Evolutionary conservation across 2,329 filamentous ascomycete species (phyloP).

Genomic region (Sordariomycetes sp.): DNA sequence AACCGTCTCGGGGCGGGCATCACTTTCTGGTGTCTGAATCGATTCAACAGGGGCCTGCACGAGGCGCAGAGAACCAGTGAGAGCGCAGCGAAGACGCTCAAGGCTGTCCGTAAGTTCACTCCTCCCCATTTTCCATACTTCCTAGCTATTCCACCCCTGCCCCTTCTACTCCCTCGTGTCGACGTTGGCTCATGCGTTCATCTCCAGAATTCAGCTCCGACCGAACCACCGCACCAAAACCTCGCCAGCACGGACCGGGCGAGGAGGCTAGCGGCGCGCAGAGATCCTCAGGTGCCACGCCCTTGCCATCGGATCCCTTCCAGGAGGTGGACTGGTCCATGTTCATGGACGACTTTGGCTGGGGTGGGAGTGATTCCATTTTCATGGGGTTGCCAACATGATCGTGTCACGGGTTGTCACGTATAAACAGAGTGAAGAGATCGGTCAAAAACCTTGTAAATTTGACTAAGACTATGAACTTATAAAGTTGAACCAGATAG

Average conservation of each 20-base stretch:
- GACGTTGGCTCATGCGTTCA: no score
- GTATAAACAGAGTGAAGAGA: no score
- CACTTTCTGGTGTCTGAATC: slow-evolving; percentile 38
- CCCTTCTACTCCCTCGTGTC: no score
- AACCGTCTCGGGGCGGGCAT: slow-evolving; percentile 39
- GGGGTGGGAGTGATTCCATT: slow-evolving; percentile 21
- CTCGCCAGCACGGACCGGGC: no score
- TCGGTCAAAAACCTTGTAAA: neutral
- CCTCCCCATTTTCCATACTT: no score
- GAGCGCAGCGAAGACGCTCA: slow-evolving; percentile 17
- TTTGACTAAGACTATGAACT: no score
- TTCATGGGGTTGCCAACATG: slow-evolving; percentile 16
- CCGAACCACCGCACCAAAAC: no score
- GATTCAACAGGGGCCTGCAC: slow-evolving; percentile 34
- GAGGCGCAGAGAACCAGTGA: slow-evolving; percentile 22
- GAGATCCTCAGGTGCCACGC: no score
- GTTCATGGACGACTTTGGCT: slow-evolving; percentile 41
- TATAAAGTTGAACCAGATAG: no score
- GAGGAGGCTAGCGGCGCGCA: no score
- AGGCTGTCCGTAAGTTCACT: slow-evolving; percentile 17
- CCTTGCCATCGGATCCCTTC: slow-evolving; percentile 25
- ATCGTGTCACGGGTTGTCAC: neutral
- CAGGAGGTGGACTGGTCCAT: slow-evolving; percentile 40
- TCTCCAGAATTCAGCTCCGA: no score
- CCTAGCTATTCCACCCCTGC: no score